Evolutionary conservation across 768 basidiomycete species (phyloP).

Genomic region (Podaxis sp.): DNA sequence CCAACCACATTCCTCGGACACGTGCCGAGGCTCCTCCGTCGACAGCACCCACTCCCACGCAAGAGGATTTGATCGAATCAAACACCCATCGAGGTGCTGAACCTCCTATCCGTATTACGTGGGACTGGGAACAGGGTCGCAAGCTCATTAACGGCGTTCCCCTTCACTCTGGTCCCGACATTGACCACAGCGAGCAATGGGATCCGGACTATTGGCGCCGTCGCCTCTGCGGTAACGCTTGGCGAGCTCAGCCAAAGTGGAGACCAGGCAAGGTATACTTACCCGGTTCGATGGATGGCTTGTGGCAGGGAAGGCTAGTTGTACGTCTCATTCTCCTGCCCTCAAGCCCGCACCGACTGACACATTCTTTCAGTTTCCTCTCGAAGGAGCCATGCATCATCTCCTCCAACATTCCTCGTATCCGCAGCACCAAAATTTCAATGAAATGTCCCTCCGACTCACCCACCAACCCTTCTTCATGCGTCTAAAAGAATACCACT

Average conservation of each 20-base stretch:
- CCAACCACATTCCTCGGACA: constrained; percentile 33
- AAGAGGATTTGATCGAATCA: constrained; percentile 59
- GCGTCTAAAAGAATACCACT: constrained; percentile 14
- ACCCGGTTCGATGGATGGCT: constrained; percentile 50
- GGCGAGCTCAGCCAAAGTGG: constrained; percentile 22
- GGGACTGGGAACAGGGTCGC: constrained; percentile 18
- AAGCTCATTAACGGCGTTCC: constrained; percentile 17
- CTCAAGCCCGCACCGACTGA: background rate
- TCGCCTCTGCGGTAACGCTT: constrained; percentile 39
- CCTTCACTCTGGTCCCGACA: background rate
- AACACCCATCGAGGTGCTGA: constrained; percentile 31
- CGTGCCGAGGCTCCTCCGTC: constrained; percentile 23
- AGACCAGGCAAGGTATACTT: constrained; percentile 38
- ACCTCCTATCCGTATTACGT: constrained; percentile 12
- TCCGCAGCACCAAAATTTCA: constrained; percentile 10
- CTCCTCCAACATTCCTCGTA: constrained; percentile 17
- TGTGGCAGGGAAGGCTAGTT: constrained; percentile 63
- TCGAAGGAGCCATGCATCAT: background rate
- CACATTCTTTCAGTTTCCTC: constrained; percentile 1
- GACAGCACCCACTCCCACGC: constrained; percentile 38
- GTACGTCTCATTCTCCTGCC: constrained; percentile 35
- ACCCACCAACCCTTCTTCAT: constrained; percentile 21
- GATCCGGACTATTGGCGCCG: constrained; percentile 61
- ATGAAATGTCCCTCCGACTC: background rate
- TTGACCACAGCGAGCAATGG: constrained; percentile 40